Evolutionary conservation across 2,329 filamentous ascomycete species (phyloP), one percentile per base, ranked within the genome.

Genomic region (Calycina marina): DNA sequence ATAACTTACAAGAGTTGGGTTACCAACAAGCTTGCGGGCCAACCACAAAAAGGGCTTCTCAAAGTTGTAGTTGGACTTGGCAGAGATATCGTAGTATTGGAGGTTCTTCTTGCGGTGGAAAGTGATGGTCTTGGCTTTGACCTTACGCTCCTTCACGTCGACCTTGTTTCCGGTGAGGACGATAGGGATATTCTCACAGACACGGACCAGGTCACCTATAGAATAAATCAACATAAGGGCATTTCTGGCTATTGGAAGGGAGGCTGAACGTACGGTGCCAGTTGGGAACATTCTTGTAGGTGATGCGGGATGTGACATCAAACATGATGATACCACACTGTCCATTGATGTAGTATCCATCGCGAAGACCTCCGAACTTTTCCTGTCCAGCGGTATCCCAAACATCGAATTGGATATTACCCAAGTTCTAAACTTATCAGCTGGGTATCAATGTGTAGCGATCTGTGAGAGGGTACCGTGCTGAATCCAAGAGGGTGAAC

Each of bases 91-190:
- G 73, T 98, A 98, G 76, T 96, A 98, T 67, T 98, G 90, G 32
- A 98, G 78, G 67, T 96, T 98, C 79, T 98, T 98, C 83, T 98
- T 98, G 67, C 90, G 84, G 75, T 98, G 90, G 82, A 98, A 98
- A 48, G 90, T 98, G 65, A 98, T 98, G 59, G 88, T 92, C 83
- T 98, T 98, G 58, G 90, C 90, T 78, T 98, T 98, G 59, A 98
- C 90, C 70, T 98, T 98, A 63, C 90, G 84, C 76, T 98, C 90
- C 81, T 98, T 98, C 46, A 98, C 90, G 56, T 98, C 88, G 61
- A 98, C 88, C 76, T 98, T 98, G 82, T 98, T 98, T 56, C 88
- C 88, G 62, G 77, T 85, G 46, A 98, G 81, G 53, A 96, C 90
- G 55, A 98, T 96, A 51, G 88, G 88, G 55, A 98, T 90, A 70